Evolutionary conservation across 2,329 filamentous ascomycete genomes (phyloP), one percentile per base, ranked within the genome.

Genomic region (Ilyonectria mors-panacis): DNA sequence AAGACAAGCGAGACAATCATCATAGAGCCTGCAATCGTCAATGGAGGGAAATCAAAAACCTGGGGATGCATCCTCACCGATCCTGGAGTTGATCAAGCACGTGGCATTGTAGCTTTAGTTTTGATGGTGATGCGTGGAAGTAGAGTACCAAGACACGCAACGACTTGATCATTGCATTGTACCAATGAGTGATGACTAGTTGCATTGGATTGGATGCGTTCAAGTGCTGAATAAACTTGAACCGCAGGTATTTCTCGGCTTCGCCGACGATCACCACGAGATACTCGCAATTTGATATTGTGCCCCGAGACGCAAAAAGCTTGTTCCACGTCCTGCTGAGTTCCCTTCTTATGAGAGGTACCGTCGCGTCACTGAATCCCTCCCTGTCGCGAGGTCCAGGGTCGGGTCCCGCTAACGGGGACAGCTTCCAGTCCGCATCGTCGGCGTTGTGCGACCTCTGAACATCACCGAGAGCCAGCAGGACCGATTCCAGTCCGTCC

Each of bases 201-300:
- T 70, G 67, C 58, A 70, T 67, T 6, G 67, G 61, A 26, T 65
- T 59, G 7, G 67, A 59, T 12, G 58, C 65, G 33, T 70, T 65
- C 15, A 70, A 67, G 21, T 67, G 67, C 39, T 63, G 42, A 12
- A 65, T 37, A 17, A 70, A 70, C 59, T 59, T 62, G 50, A 47
- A 48, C 33, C 55, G 47, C 2, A 67, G 39, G 47, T 67, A 67
- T 28, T 60, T 59, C 23, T 57, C 51, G 17, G 56, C 57, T 54
- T 67, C 67, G 19, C 60, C 55, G 15, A 70, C 42, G 35, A 67
- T 63, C 3, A 56, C 53, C 33, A 67, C 55, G 1, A 70, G 65
- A 45, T 67, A 61, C 6, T 63, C 51, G 55, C 67, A 70, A 26
- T 55, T 62, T 10, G 47, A 39, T n/a, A 65, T 44, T 12, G 57